Conservation (phyloP, 768 basidiomycete genomes). For the Myochromella boudieri region DNA sequence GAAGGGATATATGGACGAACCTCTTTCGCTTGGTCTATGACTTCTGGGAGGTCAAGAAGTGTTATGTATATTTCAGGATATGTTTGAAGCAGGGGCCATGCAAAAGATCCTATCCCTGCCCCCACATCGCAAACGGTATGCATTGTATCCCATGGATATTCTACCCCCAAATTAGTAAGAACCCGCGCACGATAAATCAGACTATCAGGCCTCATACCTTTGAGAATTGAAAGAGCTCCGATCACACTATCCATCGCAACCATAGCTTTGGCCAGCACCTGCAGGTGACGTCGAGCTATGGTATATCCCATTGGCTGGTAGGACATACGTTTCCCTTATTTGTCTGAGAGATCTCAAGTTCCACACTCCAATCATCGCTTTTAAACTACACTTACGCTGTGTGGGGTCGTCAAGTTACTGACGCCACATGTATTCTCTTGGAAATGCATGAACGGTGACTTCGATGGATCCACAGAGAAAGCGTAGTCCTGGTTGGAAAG, state of each 20-base stretch:
- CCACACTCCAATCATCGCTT: too few species aligned
- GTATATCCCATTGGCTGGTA: neutral
- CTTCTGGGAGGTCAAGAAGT: constrained; percentile 35
- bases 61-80: constrained; percentile 33
- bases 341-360: too few species aligned
- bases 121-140: constrained; percentile 39
- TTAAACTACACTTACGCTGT: too few species aligned
- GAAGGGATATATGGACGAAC: neutral
- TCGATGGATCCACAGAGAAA: constrained; percentile 10
- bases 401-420: too few species aligned
- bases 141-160: constrained; percentile 15
- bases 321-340: constrained; percentile 3
- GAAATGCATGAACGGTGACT: constrained; percentile 18
- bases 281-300: neutral
- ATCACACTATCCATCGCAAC: constrained; percentile 30
- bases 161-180: neutral
- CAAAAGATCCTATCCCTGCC: constrained; percentile 35
- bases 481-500: constrained; percentile 17
- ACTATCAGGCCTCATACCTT: constrained; percentile 17
- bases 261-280: constrained; percentile 33
- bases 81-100: constrained; percentile 31
- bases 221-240: constrained; percentile 27
- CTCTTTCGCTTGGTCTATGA: constrained; percentile 28
- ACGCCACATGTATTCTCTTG: too few species aligned
- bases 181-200: neutral